phyloP scores from a whole-genome alignment of 805 yeast genomes.

The Barnettozyma vustinii region DNA sequence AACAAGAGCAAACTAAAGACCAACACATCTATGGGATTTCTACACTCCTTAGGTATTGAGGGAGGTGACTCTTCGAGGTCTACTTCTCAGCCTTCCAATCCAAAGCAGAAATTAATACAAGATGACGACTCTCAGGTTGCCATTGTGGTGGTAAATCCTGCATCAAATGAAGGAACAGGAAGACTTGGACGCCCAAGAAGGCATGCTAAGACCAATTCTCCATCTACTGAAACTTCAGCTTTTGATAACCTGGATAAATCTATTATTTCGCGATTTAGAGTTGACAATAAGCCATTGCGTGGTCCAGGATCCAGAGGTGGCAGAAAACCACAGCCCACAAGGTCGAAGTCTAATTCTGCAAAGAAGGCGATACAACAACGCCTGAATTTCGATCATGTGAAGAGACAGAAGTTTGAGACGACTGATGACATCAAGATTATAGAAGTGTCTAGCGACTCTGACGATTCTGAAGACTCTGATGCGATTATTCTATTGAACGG shows the following conservation, averaged over 20 bases:
- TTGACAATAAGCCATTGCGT: constrained; percentile 20
- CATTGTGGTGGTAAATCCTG: constrained; percentile 26
- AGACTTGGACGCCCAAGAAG: constrained; percentile 26
- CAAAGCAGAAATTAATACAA: constrained; percentile 21
- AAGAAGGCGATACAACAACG: constrained; percentile 10
- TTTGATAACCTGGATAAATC: constrained; percentile 20
- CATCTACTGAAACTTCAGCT: constrained; percentile 8
- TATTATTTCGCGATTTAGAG: constrained; percentile 22
- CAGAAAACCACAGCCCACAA: constrained; percentile 6
- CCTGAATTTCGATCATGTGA: constrained; percentile 8
- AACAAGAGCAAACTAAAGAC: constrained; percentile 6
- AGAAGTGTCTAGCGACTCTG: constrained; percentile 4
- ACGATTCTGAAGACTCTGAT: background rate
- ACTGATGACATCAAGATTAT: background rate
- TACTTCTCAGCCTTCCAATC: constrained; percentile 6
- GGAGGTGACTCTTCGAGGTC: background rate
- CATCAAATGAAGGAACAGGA: constrained; percentile 19
- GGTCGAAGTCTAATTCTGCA: background rate
- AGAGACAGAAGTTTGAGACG: background rate
- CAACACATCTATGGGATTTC: background rate
- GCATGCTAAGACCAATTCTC: background rate
- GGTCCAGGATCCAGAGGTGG: constrained; percentile 28
- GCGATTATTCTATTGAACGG: background rate
- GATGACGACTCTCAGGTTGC: constrained; percentile 20
- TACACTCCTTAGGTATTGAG: background rate